Base-by-base conservation (phyloP, 805 yeast species). In the Lachancea quebecensis region DNA sequence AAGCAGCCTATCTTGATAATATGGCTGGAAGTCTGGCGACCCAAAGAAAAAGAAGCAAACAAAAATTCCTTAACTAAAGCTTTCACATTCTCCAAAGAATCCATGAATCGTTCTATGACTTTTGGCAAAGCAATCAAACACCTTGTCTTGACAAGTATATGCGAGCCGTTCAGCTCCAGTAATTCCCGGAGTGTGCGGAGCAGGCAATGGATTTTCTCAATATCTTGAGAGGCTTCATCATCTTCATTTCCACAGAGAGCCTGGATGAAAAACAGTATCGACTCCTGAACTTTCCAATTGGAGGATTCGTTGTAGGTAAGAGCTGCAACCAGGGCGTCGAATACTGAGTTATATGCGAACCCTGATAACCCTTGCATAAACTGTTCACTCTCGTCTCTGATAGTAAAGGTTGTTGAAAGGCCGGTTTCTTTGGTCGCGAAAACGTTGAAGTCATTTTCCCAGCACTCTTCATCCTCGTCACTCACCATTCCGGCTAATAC, bases 361-460 rank as follows among this genome's bases (percentile, higher is more conserved):
- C 64, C 66, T 32, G 73, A 68, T 31, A 81, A 53, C 16, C 78
- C 81, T 0, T 75, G 64, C 4, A 85, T 51, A 30, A 78, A 73
- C 27, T 82, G 87, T 25, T 70, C 69, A 1, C 81, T 67, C 0
- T 84, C 73, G 40, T 80, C 83, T 43, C 98, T 74, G 1, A 81
- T 74, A 2, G 74, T 62, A 9, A 65, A 63, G 4, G 74, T 76
- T 0, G 81, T 66, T 0, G 81, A 66, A 29, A 89, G 70, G 1
- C 88, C 96, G 1, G 86, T 72, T 46, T 85, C 89, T 31, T 78
- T 82, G 2, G 89, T 76, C 5, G 87, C 85, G 60, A 78, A 88
- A 2, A 62, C 64, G 56, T 89, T 87, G 56, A 79, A 75, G 57
- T 89, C 90, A 2, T 66, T 69, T 3, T 63, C 59, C 72, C 82